phyloP scores from a whole-genome alignment of 371 early-diverging fungal species.

The Haplosporangium sp. region DNA sequence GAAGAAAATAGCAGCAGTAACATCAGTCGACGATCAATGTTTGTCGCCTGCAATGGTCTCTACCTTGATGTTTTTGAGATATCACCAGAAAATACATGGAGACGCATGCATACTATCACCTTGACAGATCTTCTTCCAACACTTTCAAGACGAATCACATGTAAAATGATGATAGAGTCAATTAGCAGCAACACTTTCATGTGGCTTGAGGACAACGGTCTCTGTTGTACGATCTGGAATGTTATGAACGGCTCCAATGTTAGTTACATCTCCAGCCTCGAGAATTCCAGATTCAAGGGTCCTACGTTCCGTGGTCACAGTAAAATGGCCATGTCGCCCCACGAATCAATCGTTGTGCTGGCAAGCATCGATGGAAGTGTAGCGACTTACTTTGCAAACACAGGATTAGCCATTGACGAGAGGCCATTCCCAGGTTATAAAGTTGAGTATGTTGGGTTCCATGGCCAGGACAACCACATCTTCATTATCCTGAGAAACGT shows the following conservation, averaged over 20 bases:
- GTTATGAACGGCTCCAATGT: constrained; percentile 38
- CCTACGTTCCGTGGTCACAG: constrained; percentile 44
- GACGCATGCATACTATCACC: constrained; percentile 37
- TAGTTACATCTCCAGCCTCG: constrained; percentile 29
- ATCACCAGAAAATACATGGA: constrained; percentile 33
- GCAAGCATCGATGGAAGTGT: constrained; percentile 47
- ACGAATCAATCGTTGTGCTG: constrained; percentile 45
- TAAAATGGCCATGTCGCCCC: constrained; percentile 49
- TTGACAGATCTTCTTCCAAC: constrained; percentile 40
- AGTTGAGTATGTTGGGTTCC: constrained; percentile 47
- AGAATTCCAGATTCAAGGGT: constrained; percentile 37
- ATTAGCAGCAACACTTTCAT: constrained; percentile 42
- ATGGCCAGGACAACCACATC: constrained; percentile 37
- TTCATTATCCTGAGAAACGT: constrained; percentile 31
- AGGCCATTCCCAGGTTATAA: constrained; percentile 37
- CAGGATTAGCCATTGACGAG: constrained; percentile 44
- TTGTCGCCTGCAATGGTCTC: constrained; percentile 44
- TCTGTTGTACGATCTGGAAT: constrained; percentile 45
- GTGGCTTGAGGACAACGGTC: constrained; percentile 49
- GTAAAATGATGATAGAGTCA: constrained; percentile 54
- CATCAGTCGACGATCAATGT: constrained; percentile 4
- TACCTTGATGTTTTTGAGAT: constrained; percentile 42
- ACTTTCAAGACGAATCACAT: constrained; percentile 42
- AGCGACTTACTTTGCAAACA: constrained; percentile 43
- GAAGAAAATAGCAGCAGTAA: neutral